Evolutionary conservation across 2,329 filamentous ascomycete genomes (phyloP).

Genomic region (Colletotrichum australisinense): DNA sequence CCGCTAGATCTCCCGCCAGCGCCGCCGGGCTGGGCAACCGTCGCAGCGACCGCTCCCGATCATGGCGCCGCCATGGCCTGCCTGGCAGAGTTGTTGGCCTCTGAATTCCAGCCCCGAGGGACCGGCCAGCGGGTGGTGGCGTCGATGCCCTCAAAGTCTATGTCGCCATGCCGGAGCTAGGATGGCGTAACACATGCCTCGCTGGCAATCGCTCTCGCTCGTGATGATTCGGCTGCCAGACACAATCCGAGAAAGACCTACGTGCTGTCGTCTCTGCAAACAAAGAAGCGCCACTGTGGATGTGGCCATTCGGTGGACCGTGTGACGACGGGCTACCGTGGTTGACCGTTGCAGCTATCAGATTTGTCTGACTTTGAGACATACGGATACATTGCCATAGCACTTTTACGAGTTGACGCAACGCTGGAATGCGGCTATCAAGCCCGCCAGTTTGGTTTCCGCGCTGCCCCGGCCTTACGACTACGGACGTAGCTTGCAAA

Average conservation of each 20-base stretch:
- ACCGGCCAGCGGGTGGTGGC: slow-evolving; percentile 7
- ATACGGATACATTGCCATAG: background rate
- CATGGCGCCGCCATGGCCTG: slow-evolving; percentile 3
- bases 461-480: background rate
- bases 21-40: background rate
- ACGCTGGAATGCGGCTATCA: background rate
- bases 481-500: background rate
- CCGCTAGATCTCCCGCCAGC: slow-evolving; percentile 12
- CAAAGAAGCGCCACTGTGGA: slow-evolving; percentile 5
- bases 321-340: background rate
- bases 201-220: background rate
- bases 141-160: background rate
- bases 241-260: background rate
- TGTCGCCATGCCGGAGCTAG: slow-evolving; percentile 2
- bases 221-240: background rate
- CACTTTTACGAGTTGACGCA: background rate
- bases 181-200: background rate
- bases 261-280: background rate
- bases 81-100: slow-evolving; percentile 1
- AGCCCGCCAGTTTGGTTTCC: background rate
- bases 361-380: slow-evolving; percentile 2
- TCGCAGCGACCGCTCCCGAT: slow-evolving; percentile 9
- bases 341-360: background rate
- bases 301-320: background rate
- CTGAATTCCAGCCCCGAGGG: background rate